phyloP scores from a whole-genome alignment of 2,329 filamentous ascomycete species.

The Pseudogymnoascus sp. region DNA sequence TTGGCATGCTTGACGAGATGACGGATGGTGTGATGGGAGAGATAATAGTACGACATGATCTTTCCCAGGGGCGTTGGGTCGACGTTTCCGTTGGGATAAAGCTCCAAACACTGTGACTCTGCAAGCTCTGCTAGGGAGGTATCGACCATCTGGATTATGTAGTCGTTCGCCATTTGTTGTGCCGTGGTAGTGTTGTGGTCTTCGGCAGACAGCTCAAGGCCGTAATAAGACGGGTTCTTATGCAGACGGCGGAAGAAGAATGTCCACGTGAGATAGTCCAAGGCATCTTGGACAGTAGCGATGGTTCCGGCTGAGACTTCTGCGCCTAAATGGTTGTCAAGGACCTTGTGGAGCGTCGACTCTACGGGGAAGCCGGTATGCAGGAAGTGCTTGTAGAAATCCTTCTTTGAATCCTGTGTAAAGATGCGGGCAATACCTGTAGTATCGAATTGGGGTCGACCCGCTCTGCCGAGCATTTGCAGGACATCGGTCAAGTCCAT shows the following conservation, averaged over 20 bases:
- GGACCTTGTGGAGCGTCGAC: constrained; percentile 87
- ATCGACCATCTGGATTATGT: constrained; percentile 88
- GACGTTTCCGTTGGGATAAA: constrained; percentile 80
- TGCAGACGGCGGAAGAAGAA: constrained; percentile 97
- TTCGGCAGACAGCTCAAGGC: constrained; percentile 83
- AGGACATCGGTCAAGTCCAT: constrained; percentile 98
- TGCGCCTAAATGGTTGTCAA: constrained; percentile 93
- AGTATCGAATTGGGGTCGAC: constrained; percentile 90
- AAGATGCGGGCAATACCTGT: constrained; percentile 96
- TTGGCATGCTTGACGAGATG: constrained; percentile 71
- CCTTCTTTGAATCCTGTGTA: constrained; percentile 94
- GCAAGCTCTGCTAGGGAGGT: constrained; percentile 75
- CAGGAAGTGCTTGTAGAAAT: constrained; percentile 98
- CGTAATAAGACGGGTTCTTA: constrained; percentile 98
- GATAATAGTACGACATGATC: constrained; percentile 99
- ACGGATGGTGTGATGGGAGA: constrained; percentile 89
- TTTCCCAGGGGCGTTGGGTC: constrained; percentile 87
- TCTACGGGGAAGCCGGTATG: constrained; percentile 98
- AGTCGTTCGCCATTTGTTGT: constrained; percentile 82
- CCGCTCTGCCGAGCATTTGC: constrained; percentile 94
- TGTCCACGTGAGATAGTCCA: constrained; percentile 98
- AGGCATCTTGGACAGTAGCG: constrained; percentile 86
- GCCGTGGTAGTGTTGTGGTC: constrained; percentile 83
- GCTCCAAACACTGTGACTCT: constrained; percentile 72
- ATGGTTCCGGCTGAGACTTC: constrained; percentile 93